Conservation (phyloP, 331 rosid species). For the Acacia concinna region DNA sequence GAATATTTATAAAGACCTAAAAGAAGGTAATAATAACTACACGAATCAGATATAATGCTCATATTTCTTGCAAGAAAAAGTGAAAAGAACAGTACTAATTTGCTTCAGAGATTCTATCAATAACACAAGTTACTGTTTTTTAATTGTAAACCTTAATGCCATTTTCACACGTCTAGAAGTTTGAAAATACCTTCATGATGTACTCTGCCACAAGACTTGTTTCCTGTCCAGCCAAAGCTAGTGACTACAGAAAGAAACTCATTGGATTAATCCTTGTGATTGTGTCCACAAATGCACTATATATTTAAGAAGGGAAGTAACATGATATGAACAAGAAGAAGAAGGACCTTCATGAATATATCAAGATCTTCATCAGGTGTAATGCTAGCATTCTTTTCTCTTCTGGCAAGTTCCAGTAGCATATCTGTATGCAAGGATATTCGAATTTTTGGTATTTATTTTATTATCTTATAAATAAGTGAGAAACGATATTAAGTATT, state of each 20-base stretch:
- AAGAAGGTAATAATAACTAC: background rate
- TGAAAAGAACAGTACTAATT: background rate
- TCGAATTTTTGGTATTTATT: constrained; percentile 15
- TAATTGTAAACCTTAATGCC: background rate
- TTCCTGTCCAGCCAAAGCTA: constrained; percentile 93
- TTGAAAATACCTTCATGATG: constrained; percentile 86
- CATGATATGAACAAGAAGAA: constrained; percentile 23
- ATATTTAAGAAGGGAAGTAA: background rate
- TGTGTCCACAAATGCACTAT: constrained; percentile 13
- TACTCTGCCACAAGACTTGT: constrained; percentile 83
- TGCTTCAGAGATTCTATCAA: constrained; percentile 5
- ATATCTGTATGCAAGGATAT: constrained; percentile 66
- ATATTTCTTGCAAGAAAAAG: background rate
- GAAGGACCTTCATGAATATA: constrained; percentile 82
- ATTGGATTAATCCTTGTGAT: constrained; percentile 23
- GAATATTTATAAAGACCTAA: constrained; percentile 20
- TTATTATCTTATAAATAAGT: constrained; percentile 23
- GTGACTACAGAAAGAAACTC: constrained; percentile 55
- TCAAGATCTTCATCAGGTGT: constrained; percentile 97
- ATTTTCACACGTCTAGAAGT: constrained; percentile 10
- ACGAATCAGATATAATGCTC: constrained; percentile 1
- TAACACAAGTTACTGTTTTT: background rate
- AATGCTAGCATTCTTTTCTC: constrained; percentile 88
- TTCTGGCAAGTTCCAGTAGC: constrained; percentile 93
- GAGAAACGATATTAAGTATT: background rate